phyloP scores from a whole-genome alignment of 139 green algal species.

The Chlamydomonas schloesseri region DNA sequence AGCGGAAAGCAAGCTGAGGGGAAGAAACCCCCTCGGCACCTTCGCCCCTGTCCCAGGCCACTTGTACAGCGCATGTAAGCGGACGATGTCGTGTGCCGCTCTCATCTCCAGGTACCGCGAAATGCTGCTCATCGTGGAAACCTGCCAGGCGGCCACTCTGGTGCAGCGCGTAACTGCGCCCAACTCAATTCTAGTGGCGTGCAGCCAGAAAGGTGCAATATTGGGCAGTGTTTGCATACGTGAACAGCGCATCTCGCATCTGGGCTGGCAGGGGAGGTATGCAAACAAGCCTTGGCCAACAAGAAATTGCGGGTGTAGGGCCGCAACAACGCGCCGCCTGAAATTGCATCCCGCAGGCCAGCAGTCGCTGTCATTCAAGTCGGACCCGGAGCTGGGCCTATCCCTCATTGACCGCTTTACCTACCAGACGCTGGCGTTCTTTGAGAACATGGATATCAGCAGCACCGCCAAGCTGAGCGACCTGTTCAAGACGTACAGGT shows the following conservation, averaged over 20 bases:
- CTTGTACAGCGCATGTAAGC: no score
- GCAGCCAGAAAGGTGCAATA: conserved; percentile 62
- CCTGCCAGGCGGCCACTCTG: conserved; percentile 90
- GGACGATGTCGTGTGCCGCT: no score
- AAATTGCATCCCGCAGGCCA: no score
- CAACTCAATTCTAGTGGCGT: conserved; percentile 35
- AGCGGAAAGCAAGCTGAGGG: no score
- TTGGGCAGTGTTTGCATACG: no score
- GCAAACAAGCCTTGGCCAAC: no score
- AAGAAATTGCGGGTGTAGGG: no score
- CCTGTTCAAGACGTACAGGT: conserved; percentile 55
- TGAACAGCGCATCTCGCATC: no score
- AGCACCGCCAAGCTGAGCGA: conserved; percentile 48
- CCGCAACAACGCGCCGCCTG: no score
- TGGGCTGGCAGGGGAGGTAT: no score
- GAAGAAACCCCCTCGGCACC: no score
- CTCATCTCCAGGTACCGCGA: conserved; percentile 78
- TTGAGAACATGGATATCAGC: conserved; percentile 25
- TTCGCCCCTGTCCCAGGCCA: no score
- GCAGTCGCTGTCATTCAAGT: conserved; percentile 48
- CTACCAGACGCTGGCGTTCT: conserved; percentile 52
- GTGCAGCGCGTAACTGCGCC: conserved; percentile 66
- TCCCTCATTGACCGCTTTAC: conserved; percentile 58
- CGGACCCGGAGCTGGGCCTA: conserved; percentile 47
- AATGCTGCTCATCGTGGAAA: conserved; percentile 94